These are phyloP conservation scores for Neocatenulostroma microsporum DNA, from an alignment of 2,329 filamentous ascomycete species.

Conservation along the genomic window DNA sequence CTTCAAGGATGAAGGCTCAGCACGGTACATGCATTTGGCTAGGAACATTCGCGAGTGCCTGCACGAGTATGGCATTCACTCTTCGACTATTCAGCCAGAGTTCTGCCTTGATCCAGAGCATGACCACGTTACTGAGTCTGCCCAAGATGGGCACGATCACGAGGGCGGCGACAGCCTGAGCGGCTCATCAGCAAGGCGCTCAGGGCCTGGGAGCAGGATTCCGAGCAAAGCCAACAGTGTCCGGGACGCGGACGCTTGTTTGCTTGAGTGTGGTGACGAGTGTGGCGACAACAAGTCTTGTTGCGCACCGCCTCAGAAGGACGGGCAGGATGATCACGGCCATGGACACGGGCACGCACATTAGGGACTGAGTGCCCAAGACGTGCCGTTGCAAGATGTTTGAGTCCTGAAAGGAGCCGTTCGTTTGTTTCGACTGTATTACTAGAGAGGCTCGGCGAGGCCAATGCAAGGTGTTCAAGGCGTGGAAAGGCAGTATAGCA, in stretches of 20 bases:
- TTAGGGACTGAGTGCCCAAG: too few species aligned
- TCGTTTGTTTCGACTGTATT: not conserved
- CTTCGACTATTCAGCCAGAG: constrained; percentile 94
- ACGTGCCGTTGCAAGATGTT: too few species aligned
- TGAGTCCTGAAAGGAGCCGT: not conserved
- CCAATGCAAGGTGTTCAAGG: not conserved
- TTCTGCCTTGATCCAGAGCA: constrained; percentile 47
- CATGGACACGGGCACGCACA: constrained; percentile 31
- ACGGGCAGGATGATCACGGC: constrained; percentile 16
- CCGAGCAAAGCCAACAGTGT: constrained; percentile 26
- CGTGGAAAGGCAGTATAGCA: too few species aligned
- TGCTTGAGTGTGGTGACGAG: constrained; percentile 39
- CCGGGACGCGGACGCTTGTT: constrained; percentile 28
- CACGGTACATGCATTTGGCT: constrained; percentile 84
- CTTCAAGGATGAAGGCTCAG: constrained; percentile 68
- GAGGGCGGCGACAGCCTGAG: constrained; percentile 6
- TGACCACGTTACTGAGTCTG: constrained; percentile 31
- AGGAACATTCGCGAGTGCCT: constrained; percentile 76
- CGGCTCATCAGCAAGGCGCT: constrained; percentile 21
- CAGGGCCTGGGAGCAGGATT: constrained; percentile 31
- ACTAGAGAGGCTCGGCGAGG: not conserved
- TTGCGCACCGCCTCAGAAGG: constrained; percentile 22
- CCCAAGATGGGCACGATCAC: not conserved
- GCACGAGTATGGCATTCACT: constrained; percentile 93
- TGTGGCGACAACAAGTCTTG: constrained; percentile 37